These are phyloP conservation scores for Prunus yedoensis DNA, from an alignment of 331 rosid genomes.

Conservation along the genomic window DNA sequence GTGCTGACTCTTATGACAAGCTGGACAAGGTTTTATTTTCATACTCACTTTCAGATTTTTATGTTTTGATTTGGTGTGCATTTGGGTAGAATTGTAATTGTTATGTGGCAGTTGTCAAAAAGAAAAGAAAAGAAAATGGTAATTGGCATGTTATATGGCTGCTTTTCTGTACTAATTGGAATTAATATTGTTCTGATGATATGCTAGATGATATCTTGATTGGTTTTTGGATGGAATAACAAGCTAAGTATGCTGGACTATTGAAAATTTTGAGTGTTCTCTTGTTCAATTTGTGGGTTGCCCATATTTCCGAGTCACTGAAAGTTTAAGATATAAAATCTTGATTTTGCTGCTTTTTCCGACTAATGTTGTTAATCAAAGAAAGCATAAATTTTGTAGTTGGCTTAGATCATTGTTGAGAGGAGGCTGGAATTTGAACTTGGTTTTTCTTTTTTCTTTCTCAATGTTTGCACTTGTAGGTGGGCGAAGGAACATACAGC, in stretches of 20 bases:
- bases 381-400: neutral
- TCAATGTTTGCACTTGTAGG: slow-evolving; percentile 42
- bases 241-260: neutral
- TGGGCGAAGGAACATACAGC: slow-evolving; percentile 93
- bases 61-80: neutral
- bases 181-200: neutral
- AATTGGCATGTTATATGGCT: neutral
- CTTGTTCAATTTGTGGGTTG: neutral
- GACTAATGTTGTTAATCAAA: neutral
- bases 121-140: neutral
- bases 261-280: neutral
- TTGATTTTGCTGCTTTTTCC: neutral
- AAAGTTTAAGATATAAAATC: neutral
- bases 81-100: neutral
- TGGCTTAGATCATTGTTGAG: neutral
- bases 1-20: slow-evolving; percentile 71
- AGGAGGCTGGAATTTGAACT: neutral
- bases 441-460: neutral
- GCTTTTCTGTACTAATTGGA: neutral
- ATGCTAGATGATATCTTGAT: neutral
- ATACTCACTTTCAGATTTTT: neutral
- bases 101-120: neutral
- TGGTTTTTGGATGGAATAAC: neutral
- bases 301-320: neutral
- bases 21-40: slow-evolving; percentile 54